These are phyloP conservation scores for Oidiodendron maius DNA, from an alignment of 495 filamentous ascomycete genomes.

Conservation along the genomic window DNA sequence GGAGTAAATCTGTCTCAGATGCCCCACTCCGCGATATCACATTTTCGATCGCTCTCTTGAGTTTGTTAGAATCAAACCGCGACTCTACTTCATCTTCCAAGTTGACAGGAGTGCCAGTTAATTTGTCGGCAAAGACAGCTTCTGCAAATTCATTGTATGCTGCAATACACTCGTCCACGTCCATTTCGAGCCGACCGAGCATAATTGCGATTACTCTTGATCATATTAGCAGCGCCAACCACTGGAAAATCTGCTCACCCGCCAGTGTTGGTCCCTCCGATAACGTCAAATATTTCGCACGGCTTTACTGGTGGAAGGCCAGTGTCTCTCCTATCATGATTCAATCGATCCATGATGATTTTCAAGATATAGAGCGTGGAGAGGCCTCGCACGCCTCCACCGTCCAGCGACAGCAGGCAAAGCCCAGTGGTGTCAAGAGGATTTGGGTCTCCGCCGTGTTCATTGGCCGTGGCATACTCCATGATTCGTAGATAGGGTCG, in stretches of 20 bases:
- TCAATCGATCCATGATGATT: neutral
- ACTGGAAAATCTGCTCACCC: neutral
- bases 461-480: too few relatives aligned
- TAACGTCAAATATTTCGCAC: conserved; percentile 31
- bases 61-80: neutral
- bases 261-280: neutral
- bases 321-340: neutral
- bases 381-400: neutral
- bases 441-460: too few relatives aligned
- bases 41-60: neutral
- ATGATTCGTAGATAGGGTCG: too few relatives aligned
- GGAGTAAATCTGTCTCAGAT: neutral
- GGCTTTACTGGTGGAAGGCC: neutral
- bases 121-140: neutral
- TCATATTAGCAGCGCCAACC: neutral
- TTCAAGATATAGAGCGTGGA: neutral
- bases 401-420: too few relatives aligned
- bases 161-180: neutral
- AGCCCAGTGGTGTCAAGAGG: too few relatives aligned
- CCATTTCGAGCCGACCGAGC: too few relatives aligned
- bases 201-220: neutral
- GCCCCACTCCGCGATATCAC: neutral
- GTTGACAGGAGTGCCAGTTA: neutral
- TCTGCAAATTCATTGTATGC: neutral
- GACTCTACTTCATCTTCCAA: neutral